phyloP scores from a whole-genome alignment of 768 basidiomycete genomes.

The Gyrodon lividus region DNA sequence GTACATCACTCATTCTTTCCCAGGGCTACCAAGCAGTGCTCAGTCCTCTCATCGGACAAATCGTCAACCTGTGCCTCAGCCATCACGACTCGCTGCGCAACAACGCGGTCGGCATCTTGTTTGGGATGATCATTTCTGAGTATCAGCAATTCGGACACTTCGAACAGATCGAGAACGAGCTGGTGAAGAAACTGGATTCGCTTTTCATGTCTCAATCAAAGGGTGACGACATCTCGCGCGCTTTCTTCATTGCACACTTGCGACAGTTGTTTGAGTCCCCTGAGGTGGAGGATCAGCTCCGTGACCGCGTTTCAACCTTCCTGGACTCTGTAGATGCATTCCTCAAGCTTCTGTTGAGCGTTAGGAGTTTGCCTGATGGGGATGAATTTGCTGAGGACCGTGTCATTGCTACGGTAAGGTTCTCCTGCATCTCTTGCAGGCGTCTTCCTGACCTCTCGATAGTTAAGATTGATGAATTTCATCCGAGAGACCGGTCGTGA shows the following conservation, averaged over 20 bases:
- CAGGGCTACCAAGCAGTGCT: slow-evolving; percentile 86
- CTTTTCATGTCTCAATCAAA: slow-evolving; percentile 93
- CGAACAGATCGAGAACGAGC: slow-evolving; percentile 86
- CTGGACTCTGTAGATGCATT: slow-evolving; percentile 90
- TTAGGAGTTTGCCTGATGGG: slow-evolving; percentile 87
- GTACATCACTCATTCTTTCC: neutral
- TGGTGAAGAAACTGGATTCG: slow-evolving; percentile 87
- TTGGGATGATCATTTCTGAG: slow-evolving; percentile 93
- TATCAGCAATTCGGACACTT: slow-evolving; percentile 85
- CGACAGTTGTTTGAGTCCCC: slow-evolving; percentile 86
- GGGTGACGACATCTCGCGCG: slow-evolving; percentile 86
- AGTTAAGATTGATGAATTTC: slow-evolving; percentile 92
- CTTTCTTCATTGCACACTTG: slow-evolving; percentile 90
- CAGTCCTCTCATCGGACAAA: slow-evolving; percentile 80
- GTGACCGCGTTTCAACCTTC: slow-evolving; percentile 76
- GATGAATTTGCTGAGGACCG: slow-evolving; percentile 95
- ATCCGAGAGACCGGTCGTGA: slow-evolving; percentile 88
- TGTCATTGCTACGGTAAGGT: slow-evolving; percentile 79
- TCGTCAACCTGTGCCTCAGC: slow-evolving; percentile 90
- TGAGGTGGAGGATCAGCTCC: slow-evolving; percentile 75
- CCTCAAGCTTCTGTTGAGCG: slow-evolving; percentile 83
- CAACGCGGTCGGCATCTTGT: slow-evolving; percentile 89
- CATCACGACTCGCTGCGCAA: slow-evolving; percentile 91
- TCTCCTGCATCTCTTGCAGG: neutral
- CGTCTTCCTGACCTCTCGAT: slow-evolving; percentile 10